phyloP scores from a whole-genome alignment of 2,329 filamentous ascomycete species.

The Neofusicoccum laricinum region DNA sequence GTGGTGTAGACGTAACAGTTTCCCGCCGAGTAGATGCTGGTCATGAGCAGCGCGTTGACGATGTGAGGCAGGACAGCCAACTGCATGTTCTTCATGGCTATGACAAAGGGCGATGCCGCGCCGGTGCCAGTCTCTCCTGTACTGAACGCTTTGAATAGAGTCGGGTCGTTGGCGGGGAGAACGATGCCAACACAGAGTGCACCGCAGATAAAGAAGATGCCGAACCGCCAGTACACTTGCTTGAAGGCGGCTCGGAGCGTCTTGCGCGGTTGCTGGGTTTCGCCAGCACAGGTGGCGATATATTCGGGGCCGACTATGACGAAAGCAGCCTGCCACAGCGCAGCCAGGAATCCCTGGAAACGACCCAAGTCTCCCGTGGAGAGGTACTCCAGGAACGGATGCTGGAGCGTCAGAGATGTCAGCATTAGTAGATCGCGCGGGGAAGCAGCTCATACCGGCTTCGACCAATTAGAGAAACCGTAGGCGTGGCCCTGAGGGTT shows the following conservation, averaged over 20 bases:
- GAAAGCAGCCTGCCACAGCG: conserved; percentile 65
- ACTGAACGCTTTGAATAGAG: conserved; percentile 39
- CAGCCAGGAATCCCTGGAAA: conserved; percentile 68
- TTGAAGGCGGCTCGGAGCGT: conserved; percentile 71
- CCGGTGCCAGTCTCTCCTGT: conserved; percentile 25
- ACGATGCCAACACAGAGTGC: conserved; percentile 69
- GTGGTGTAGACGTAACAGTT: conserved; percentile 27
- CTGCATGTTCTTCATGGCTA: conserved; percentile 44
- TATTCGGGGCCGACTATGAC: conserved; percentile 71
- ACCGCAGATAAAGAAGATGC: conserved; percentile 61
- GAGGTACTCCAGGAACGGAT: conserved; percentile 63
- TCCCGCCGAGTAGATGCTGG: conserved; percentile 73
- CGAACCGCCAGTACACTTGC: conserved; percentile 72
- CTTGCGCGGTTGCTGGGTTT: conserved; percentile 69
- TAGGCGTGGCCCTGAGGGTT: conserved; percentile 30
- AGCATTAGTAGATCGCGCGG: not conserved
- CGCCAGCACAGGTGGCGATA: conserved; percentile 72
- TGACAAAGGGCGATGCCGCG: conserved; percentile 56
- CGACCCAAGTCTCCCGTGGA: conserved; percentile 56
- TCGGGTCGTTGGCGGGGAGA: conserved; percentile 60
- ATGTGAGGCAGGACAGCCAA: conserved; percentile 52
- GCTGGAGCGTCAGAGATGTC: not conserved
- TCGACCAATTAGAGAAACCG: conserved; percentile 69
- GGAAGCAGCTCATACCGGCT: conserved; percentile 46
- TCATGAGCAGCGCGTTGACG: conserved; percentile 75